Conservation (phyloP, 2,329 filamentous ascomycete species). For the Amauroascus niger region DNA sequence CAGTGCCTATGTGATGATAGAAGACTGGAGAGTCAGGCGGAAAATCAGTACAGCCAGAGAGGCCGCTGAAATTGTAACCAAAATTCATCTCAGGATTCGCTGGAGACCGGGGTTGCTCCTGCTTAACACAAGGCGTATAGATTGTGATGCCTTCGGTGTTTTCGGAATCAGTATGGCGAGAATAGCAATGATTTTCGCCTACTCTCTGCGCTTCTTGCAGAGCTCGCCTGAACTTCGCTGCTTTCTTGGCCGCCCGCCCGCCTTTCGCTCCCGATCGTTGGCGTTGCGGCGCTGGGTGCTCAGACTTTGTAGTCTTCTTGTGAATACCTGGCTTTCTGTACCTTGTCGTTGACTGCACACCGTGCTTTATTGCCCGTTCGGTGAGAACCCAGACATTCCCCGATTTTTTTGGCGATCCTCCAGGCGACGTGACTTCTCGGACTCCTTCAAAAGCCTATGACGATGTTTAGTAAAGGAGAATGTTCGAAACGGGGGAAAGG, state of each 20-base stretch:
- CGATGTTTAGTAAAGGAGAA: conserved; percentile 16
- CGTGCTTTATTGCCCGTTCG: conserved; percentile 55
- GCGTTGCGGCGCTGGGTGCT: conserved; percentile 32
- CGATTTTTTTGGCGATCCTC: conserved; percentile 50
- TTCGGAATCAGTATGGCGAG: neutral
- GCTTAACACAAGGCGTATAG: conserved; percentile 3
- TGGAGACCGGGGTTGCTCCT: conserved; percentile 5
- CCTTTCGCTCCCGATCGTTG: conserved; percentile 36
- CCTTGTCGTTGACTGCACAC: conserved; percentile 77
- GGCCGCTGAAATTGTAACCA: conserved; percentile 20
- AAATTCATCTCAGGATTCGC: conserved; percentile 17
- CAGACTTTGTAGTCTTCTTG: conserved; percentile 32
- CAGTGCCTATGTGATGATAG: conserved; percentile 21
- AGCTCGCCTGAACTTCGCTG: conserved; percentile 26
- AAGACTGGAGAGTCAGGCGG: conserved; percentile 24
- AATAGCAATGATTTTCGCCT: conserved; percentile 8
- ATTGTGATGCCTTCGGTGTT: neutral
- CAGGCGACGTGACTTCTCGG: conserved; percentile 21
- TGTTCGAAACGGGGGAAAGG: neutral
- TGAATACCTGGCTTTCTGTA: conserved; percentile 49
- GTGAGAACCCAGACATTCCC: conserved; percentile 74
- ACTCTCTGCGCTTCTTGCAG: conserved; percentile 10
- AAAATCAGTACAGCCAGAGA: conserved; percentile 25
- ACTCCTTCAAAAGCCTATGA: conserved; percentile 30
- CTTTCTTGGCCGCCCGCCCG: conserved; percentile 32